Conservation (phyloP, 305 asterid genomes). For the Ajuga reptans region DNA sequence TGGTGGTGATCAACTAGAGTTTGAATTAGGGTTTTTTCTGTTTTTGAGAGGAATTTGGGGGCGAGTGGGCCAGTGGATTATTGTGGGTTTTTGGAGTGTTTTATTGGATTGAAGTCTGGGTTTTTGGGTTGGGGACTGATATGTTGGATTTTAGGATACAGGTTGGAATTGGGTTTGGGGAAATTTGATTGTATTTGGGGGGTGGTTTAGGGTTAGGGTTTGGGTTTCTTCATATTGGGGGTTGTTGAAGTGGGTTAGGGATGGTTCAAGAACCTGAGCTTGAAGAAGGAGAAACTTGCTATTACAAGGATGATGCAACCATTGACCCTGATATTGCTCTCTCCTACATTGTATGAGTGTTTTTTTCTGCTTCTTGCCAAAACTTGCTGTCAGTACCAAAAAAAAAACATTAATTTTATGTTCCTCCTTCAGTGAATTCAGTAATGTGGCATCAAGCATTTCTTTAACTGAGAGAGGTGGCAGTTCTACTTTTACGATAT, state of each 20-base stretch:
- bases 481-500: neutral
- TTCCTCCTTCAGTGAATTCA: constrained; percentile 11
- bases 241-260: constrained; percentile 34
- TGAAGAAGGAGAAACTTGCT: constrained; percentile 87
- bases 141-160: constrained; percentile 75
- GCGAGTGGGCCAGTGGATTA: constrained; percentile 20
- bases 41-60: constrained; percentile 26
- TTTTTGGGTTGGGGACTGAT: constrained; percentile 31
- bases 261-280: constrained; percentile 60
- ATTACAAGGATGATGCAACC: constrained; percentile 43
- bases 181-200: constrained; percentile 23
- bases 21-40: constrained; percentile 45
- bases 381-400: constrained; percentile 12
- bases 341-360: constrained; percentile 82
- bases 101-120: constrained; percentile 33
- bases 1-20: constrained; percentile 53
- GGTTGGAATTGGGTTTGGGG: constrained; percentile 44
- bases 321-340: constrained; percentile 69
- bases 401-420: constrained; percentile 17
- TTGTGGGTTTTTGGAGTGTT: constrained; percentile 31
- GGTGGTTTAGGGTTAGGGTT: constrained; percentile 35
- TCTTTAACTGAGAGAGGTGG: constrained; percentile 14
- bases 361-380: constrained; percentile 23
- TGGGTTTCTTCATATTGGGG: constrained; percentile 21
- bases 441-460: neutral